Percentiles rank a stretch among this genome's conserved stretches.
These are phyloP conservation scores for Suillus ampliporus DNA, from an alignment of 768 basidiomycete species.

Conservation along the genomic window DNA sequence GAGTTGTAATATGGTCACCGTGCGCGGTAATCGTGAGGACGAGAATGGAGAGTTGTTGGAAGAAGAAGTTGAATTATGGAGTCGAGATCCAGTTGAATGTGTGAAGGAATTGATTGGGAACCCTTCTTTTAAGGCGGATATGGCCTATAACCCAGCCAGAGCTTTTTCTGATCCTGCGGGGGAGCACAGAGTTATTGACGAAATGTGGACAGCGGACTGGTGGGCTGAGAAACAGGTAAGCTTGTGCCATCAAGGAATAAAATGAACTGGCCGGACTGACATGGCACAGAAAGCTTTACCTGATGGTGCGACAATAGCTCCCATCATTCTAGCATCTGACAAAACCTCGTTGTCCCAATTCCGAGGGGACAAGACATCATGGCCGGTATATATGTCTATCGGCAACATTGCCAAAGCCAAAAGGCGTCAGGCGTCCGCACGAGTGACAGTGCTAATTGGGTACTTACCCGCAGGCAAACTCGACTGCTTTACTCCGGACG, in stretches of 20 bases:
- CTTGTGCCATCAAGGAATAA: no score
- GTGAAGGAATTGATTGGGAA: constrained; percentile 38
- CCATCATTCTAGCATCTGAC: constrained; percentile 40
- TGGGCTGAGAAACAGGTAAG: constrained; percentile 29
- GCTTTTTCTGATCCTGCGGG: constrained; percentile 15
- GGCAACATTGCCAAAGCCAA: constrained; percentile 27
- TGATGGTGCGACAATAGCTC: constrained; percentile 18
- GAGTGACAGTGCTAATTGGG: constrained; percentile 12
- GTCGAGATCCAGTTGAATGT: constrained; percentile 20
- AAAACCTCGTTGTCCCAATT: constrained; percentile 50
- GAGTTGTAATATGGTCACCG: constrained; percentile 24
- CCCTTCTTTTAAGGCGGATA: constrained; percentile 17
- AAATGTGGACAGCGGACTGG: constrained; percentile 32
- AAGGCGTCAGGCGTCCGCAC: constrained; percentile 14
- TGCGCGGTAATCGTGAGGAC: constrained; percentile 24
- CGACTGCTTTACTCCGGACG: no score
- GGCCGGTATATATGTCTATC: constrained; percentile 33
- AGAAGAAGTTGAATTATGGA: constrained; percentile 34
- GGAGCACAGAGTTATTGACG: constrained; percentile 14
- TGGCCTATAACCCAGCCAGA: constrained; percentile 11
- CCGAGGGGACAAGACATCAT: constrained; percentile 34
- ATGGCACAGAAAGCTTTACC: constrained; percentile 15
- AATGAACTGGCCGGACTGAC: not conserved
- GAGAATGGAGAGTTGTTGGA: constrained; percentile 12
- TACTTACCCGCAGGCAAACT: no score